Conservation (phyloP, 2,329 filamentous ascomycete species). For the Calonectria hongkongensis region DNA sequence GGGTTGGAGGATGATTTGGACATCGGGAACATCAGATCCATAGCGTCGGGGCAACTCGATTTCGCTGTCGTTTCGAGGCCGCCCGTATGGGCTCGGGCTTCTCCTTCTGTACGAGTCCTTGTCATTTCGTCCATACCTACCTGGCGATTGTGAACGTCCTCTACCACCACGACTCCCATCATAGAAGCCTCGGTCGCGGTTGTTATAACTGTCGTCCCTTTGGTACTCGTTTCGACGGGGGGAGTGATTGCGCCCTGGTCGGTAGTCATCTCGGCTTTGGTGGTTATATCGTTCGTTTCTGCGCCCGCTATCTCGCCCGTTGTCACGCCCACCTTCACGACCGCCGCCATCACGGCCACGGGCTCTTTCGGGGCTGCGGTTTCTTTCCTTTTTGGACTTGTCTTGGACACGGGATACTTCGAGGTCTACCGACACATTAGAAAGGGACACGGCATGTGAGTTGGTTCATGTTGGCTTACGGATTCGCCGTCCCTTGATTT, state of each 20-base stretch:
- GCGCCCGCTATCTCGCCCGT: constrained; percentile 65
- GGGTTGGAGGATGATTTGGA: constrained; percentile 89
- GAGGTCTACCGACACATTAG: constrained; percentile 75
- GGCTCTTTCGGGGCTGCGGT: constrained; percentile 77
- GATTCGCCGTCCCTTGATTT: constrained; percentile 92
- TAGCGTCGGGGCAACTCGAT: constrained; percentile 84
- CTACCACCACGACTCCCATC: constrained; percentile 66
- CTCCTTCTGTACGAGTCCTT: constrained; percentile 77
- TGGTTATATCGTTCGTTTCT: constrained; percentile 69
- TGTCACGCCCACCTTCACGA: constrained; percentile 65
- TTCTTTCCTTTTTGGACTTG: constrained; percentile 78
- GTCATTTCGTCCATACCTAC: constrained; percentile 63
- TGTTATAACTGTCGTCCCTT: constrained; percentile 76
- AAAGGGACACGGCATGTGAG: not conserved
- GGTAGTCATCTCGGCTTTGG: constrained; percentile 77
- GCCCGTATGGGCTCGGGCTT: constrained; percentile 79
- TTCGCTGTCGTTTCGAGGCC: constrained; percentile 71
- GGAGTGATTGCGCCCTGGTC: constrained; percentile 76
- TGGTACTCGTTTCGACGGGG: constrained; percentile 75
- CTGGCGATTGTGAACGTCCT: constrained; percentile 82
- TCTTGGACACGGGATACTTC: constrained; percentile 93
- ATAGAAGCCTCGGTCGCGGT: constrained; percentile 66
- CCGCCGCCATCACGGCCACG: constrained; percentile 55
- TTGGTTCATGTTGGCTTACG: constrained; percentile 76
- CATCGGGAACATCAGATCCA: constrained; percentile 87